Percentiles rank a stretch among this genome's conserved stretches.
These are phyloP conservation scores for Aspergillus proliferans DNA, from an alignment of 2,329 filamentous ascomycete genomes.

Conservation along the genomic window DNA sequence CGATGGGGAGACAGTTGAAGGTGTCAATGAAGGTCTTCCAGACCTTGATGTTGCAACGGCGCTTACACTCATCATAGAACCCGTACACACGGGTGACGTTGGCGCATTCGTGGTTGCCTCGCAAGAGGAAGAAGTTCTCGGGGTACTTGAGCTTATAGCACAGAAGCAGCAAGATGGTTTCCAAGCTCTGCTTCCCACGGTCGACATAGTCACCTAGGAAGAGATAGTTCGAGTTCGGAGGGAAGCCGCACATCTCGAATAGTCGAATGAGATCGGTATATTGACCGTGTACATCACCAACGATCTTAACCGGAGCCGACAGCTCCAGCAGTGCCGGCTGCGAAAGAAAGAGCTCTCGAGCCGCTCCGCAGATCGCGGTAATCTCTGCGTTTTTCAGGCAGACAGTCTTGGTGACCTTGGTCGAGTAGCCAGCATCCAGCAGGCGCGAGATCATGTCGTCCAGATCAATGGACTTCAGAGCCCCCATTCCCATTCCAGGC, in stretches of 20 bases:
- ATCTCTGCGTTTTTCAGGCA: slow-evolving; percentile 98
- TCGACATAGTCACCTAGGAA: slow-evolving; percentile 97
- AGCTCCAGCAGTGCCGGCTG: slow-evolving; percentile 90
- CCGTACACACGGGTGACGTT: slow-evolving; percentile 94
- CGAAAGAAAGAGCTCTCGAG: slow-evolving; percentile 79
- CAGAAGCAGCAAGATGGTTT: slow-evolving; percentile 85
- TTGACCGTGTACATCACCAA: slow-evolving; percentile 93
- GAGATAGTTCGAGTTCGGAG: slow-evolving; percentile 82
- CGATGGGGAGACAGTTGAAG: slow-evolving; percentile 92
- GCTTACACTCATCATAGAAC: slow-evolving; percentile 97
- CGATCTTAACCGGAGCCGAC: slow-evolving; percentile 92
- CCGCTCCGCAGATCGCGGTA: slow-evolving; percentile 82
- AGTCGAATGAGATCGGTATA: slow-evolving; percentile 93
- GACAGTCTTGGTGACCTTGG: slow-evolving; percentile 95
- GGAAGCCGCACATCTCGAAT: slow-evolving; percentile 98
- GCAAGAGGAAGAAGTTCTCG: slow-evolving; percentile 92
- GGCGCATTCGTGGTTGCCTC: slow-evolving; percentile 94
- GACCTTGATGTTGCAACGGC: slow-evolving; percentile 90
- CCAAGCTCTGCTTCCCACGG: slow-evolving; percentile 88
- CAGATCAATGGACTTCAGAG: slow-evolving; percentile 85
- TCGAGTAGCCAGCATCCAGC: slow-evolving; percentile 88
- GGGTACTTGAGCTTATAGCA: slow-evolving; percentile 98
- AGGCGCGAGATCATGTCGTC: slow-evolving; percentile 96
- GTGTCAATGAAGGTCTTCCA: slow-evolving; percentile 98
- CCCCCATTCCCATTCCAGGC: slow-evolving; percentile 71